Conservation (phyloP, 163 green algal genomes). For the Chlamydomonas reinhardtii region DNA sequence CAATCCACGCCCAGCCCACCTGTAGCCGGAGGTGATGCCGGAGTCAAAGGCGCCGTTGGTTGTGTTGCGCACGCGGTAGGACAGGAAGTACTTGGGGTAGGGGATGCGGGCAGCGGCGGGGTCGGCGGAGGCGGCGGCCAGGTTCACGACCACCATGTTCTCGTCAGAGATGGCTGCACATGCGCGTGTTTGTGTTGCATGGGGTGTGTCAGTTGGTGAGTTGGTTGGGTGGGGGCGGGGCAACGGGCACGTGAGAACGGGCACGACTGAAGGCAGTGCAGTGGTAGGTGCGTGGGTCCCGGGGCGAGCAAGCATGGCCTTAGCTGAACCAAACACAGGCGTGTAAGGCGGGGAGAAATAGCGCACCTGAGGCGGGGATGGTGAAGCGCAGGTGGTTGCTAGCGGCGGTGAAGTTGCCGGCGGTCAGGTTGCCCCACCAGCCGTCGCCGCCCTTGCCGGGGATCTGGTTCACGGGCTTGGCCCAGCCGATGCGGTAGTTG, state of each 20-base stretch:
- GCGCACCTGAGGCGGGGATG: background rate
- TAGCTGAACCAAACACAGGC: too few relatives aligned
- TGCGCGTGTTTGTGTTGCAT: too few relatives aligned
- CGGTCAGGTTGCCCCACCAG: background rate
- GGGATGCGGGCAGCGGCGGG: background rate
- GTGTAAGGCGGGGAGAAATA: too few relatives aligned
- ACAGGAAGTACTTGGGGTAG: conserved; percentile 11
- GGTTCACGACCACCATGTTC: conserved; percentile 6
- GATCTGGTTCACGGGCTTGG: background rate
- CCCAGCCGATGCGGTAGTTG: conserved; percentile 10
- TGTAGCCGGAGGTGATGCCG: background rate
- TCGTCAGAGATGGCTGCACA: background rate
- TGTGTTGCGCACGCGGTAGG: background rate
- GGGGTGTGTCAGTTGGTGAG: too few relatives aligned
- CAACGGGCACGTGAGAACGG: too few relatives aligned
- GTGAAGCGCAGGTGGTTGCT: background rate
- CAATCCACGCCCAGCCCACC: too few relatives aligned
- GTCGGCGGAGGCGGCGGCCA: background rate
- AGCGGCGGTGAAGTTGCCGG: conserved; percentile 2
- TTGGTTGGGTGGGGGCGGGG: too few relatives aligned
- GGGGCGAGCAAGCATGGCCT: too few relatives aligned
- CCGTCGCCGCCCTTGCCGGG: too few relatives aligned
- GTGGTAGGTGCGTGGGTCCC: too few relatives aligned
- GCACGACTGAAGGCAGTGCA: too few relatives aligned
- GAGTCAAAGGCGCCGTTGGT: conserved; percentile 6